Percentiles rank a stretch among this genome's conserved stretches.
phyloP scores from a whole-genome alignment of 805 yeast genomes.

The Wickerhamiella spandovensis region DNA sequence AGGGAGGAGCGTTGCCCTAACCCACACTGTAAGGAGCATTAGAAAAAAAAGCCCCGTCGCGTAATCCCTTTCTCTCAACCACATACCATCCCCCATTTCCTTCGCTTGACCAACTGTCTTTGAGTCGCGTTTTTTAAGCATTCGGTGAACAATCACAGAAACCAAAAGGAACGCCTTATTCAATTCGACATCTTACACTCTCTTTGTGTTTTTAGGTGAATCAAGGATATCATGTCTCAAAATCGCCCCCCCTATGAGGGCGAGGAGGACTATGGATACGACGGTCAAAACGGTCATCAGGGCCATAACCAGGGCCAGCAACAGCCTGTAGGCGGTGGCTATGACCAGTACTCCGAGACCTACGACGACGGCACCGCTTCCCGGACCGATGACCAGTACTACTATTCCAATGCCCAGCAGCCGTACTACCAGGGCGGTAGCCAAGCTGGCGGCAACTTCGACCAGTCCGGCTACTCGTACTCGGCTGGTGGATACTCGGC shows the following conservation, averaged over 20 bases:
- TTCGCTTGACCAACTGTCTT: background rate
- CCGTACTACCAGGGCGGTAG: constrained; percentile 25
- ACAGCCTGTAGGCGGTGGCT: constrained; percentile 4
- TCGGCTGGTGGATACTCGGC: constrained; percentile 24
- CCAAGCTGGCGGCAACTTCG: constrained; percentile 18
- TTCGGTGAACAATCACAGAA: background rate
- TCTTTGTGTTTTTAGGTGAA: background rate
- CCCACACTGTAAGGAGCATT: background rate
- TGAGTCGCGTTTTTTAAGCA: background rate
- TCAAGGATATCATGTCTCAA: constrained; percentile 9
- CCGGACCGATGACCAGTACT: constrained; percentile 31
- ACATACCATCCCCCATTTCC: background rate
- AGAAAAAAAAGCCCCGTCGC: background rate
- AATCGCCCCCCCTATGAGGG: constrained; percentile 13
- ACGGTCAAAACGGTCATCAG: constrained; percentile 15
- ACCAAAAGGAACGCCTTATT: background rate
- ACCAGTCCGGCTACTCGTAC: constrained; percentile 18
- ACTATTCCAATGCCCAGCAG: constrained; percentile 26
- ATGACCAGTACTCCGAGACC: constrained; percentile 13
- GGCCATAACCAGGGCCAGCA: constrained; percentile 16
- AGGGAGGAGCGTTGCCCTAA: background rate
- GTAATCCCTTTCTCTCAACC: background rate
- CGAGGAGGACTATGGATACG: constrained; percentile 13
- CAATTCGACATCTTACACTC: background rate
- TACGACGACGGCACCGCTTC: constrained; percentile 25